Evolutionary conservation across 2,329 filamentous ascomycete genomes (phyloP).

Genomic region (Verticillium tricorpus): DNA sequence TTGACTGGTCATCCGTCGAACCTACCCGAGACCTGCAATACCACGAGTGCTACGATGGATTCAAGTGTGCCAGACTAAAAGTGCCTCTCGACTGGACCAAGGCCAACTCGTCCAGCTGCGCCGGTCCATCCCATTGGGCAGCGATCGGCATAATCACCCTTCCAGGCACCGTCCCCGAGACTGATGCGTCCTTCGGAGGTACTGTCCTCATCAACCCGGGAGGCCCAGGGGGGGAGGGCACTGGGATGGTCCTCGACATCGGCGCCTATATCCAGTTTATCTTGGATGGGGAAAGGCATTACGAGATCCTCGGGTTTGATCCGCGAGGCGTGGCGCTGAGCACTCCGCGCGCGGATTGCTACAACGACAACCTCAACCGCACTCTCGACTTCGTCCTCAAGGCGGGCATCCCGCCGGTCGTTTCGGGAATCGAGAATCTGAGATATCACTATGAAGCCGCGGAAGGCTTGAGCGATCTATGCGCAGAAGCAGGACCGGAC

Average conservation of each 20-base stretch:
- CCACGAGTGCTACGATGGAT: slow-evolving; percentile 32
- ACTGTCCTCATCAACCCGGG: slow-evolving; percentile 40
- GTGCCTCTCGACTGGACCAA: slow-evolving; percentile 39
- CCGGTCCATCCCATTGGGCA: neutral
- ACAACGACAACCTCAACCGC: slow-evolving; percentile 23
- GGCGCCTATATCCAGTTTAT: slow-evolving; percentile 11
- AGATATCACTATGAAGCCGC: slow-evolving; percentile 6
- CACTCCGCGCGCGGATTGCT: slow-evolving; percentile 34
- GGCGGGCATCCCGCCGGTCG: slow-evolving; percentile 23
- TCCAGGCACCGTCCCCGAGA: slow-evolving; percentile 30
- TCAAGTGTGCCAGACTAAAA: slow-evolving; percentile 35
- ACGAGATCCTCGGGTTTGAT: slow-evolving; percentile 39
- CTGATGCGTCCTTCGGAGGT: slow-evolving; percentile 34
- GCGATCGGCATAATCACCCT: slow-evolving; percentile 36
- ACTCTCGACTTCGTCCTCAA: slow-evolving; percentile 22
- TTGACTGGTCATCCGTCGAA: slow-evolving; percentile 30
- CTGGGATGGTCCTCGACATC: slow-evolving; percentile 23
- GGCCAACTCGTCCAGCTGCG: slow-evolving; percentile 1
- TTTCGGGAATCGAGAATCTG: slow-evolving; percentile 4
- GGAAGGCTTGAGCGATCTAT: slow-evolving; percentile 22
- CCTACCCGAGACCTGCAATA: slow-evolving; percentile 31
- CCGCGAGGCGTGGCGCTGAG: slow-evolving; percentile 35
- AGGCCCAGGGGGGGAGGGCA: slow-evolving; percentile 38
- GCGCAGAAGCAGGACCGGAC: slow-evolving; percentile 16
- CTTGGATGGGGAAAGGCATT: slow-evolving; percentile 23